Evolutionary conservation across 2,329 filamentous ascomycete genomes (phyloP).

Genomic region (Tolypocladium tundrense): DNA sequence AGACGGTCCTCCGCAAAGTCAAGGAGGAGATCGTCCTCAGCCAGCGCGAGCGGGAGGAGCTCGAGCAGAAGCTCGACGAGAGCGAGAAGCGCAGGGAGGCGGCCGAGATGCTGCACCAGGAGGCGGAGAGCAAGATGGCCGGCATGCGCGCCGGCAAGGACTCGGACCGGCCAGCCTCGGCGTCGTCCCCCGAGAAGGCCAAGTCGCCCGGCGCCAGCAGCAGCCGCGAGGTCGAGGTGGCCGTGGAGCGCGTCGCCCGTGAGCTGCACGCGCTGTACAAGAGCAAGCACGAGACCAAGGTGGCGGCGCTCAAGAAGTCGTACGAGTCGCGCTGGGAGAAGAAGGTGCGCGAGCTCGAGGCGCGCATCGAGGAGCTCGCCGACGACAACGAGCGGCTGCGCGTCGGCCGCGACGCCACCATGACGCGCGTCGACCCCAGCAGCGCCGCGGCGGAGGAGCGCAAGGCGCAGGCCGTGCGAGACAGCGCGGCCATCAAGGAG

Average conservation of each 20-base stretch:
- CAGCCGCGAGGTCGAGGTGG: slow-evolving; percentile 64
- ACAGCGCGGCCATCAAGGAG: slow-evolving; percentile 57
- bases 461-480: slow-evolving; percentile 48
- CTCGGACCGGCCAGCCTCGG: slow-evolving; percentile 16
- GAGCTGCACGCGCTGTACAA: slow-evolving; percentile 93
- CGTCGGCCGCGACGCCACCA: slow-evolving; percentile 52
- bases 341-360: slow-evolving; percentile 69
- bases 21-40: slow-evolving; percentile 70
- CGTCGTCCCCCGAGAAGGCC: slow-evolving; percentile 27
- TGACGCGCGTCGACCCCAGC: slow-evolving; percentile 43
- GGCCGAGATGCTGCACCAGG: slow-evolving; percentile 64
- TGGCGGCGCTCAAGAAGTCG: slow-evolving; percentile 74
- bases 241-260: slow-evolving; percentile 83
- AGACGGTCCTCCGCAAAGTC: slow-evolving; percentile 66
- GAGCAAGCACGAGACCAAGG: slow-evolving; percentile 94
- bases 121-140: slow-evolving; percentile 66
- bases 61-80: slow-evolving; percentile 67
- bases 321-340: slow-evolving; percentile 87
- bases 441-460: slow-evolving; percentile 37
- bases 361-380: slow-evolving; percentile 55
- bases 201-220: slow-evolving; percentile 24
- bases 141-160: slow-evolving; percentile 57
- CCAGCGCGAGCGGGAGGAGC: slow-evolving; percentile 71
- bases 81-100: slow-evolving; percentile 64
- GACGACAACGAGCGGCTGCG: slow-evolving; percentile 69